phyloP scores from a whole-genome alignment of 176 grass and related monocot genomes.

The Phoenix dactylifera region DNA sequence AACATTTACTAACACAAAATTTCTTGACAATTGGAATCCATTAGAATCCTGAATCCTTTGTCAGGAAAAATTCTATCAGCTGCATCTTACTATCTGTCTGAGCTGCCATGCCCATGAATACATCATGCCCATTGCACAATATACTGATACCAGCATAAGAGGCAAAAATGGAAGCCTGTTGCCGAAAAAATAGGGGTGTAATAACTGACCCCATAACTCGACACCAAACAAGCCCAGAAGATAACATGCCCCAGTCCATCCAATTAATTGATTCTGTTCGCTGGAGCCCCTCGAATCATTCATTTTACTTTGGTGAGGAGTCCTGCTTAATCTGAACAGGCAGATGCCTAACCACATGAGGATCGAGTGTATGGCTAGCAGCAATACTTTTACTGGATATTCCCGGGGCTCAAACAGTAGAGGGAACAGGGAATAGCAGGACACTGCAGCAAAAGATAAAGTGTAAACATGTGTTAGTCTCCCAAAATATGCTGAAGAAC shows the following conservation, averaged over 20 bases:
- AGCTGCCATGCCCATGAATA: constrained; percentile 94
- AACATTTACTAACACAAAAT: no score
- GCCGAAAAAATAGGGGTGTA: constrained; percentile 55
- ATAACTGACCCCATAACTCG: constrained; percentile 55
- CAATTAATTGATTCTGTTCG: constrained; percentile 34
- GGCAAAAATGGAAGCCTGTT: constrained; percentile 71
- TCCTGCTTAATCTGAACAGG: constrained; percentile 29
- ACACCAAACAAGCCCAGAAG: constrained; percentile 43
- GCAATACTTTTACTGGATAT: constrained; percentile 60
- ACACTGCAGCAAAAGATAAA: constrained; percentile 48
- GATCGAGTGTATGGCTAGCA: constrained; percentile 42
- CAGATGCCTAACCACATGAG: constrained; percentile 71
- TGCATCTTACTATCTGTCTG: constrained; percentile 37
- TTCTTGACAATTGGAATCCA: no score
- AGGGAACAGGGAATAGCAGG: constrained; percentile 78
- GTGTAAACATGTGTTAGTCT: neutral
- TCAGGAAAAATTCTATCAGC: constrained; percentile 21
- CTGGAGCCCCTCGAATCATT: constrained; percentile 5
- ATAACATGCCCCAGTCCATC: constrained; percentile 44
- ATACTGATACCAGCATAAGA: constrained; percentile 65
- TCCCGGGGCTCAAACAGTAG: constrained; percentile 79
- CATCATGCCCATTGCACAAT: constrained; percentile 66
- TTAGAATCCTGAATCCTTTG: no score
- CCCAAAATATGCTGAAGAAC: no score
- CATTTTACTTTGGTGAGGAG: constrained; percentile 16